A percentile compares a stretch with the other conserved stretches of the same genome.
Evolutionary conservation across 1,284 basidiomycete genomes (phyloP).

Genomic region (Chalciporus piperatoides): DNA sequence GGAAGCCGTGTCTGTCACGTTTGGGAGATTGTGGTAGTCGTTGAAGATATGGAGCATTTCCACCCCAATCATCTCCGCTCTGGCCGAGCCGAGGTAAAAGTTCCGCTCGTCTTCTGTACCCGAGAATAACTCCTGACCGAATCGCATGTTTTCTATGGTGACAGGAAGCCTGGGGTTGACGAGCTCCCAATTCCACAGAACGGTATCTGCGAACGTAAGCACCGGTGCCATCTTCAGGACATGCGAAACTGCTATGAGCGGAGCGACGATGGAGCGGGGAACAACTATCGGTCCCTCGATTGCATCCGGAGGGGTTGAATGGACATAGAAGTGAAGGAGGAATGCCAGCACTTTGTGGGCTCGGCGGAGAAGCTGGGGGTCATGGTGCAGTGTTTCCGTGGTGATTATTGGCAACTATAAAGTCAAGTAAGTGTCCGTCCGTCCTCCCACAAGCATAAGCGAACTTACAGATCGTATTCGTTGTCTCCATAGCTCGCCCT

Average conservation of each 20-base stretch:
- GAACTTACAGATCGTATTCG: constrained; percentile 58
- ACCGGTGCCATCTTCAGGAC: constrained; percentile 86
- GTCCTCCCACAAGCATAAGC: constrained; percentile 3
- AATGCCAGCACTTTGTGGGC: constrained; percentile 89
- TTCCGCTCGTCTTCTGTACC: constrained; percentile 79
- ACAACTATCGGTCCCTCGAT: constrained; percentile 48
- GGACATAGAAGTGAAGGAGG: constrained; percentile 87
- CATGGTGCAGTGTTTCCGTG: constrained; percentile 46
- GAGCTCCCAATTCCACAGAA: constrained; percentile 90
- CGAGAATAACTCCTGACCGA: constrained; percentile 73
- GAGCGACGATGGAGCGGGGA: constrained; percentile 78
- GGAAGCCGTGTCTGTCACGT: constrained; percentile 65
- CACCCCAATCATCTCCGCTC: constrained; percentile 84
- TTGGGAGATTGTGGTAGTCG: constrained; percentile 71
- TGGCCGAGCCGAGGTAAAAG: constrained; percentile 86
- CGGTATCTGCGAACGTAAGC: constrained; percentile 93
- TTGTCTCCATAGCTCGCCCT: constrained; percentile 66
- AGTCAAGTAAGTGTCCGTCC: constrained; percentile 18
- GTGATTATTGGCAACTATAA: constrained; percentile 68
- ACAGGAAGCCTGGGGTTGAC: constrained; percentile 51
- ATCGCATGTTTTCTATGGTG: constrained; percentile 61
- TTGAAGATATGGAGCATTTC: constrained; percentile 87
- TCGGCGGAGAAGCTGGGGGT: constrained; percentile 67
- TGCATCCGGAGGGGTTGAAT: constrained; percentile 59
- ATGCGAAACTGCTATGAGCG: constrained; percentile 73